A percentile compares a stretch with the other conserved stretches of the same genome.
phyloP scores from a whole-genome alignment of 192 early-diverging fungal species.

The Chytriomyces sp. region DNA sequence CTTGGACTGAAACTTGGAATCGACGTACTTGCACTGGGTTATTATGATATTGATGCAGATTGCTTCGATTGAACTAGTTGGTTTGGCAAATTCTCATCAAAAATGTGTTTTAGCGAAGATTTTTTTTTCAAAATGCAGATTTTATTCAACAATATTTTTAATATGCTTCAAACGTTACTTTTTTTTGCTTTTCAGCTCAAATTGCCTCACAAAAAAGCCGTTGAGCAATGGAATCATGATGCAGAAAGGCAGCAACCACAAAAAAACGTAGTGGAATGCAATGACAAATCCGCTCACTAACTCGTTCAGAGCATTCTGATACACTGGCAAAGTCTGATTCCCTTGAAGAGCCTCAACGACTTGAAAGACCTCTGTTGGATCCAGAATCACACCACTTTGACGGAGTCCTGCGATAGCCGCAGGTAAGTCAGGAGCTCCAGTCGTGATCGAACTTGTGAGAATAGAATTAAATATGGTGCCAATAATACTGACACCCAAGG shows the following conservation, averaged over 20 bases:
- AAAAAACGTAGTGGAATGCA: constrained; percentile 25
- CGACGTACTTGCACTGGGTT: not conserved
- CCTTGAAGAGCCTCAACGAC: constrained; percentile 16
- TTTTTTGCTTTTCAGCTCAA: constrained; percentile 23
- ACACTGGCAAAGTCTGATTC: not conserved
- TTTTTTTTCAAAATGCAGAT: no score
- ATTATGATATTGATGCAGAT: not conserved
- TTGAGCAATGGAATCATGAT: constrained; percentile 37
- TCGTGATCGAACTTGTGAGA: constrained; percentile 1
- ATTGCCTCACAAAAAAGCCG: constrained; percentile 46
- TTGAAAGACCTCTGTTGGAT: not conserved
- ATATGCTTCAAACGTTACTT: not conserved
- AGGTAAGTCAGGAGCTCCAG: not conserved
- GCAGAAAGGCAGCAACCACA: constrained; percentile 36
- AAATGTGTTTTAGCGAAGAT: no score
- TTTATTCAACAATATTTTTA: not conserved
- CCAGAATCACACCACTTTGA: not conserved
- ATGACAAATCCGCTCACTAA: constrained; percentile 27
- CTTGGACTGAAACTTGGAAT: not conserved
- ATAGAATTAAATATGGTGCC: constrained; percentile 38
- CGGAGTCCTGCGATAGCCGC: not conserved
- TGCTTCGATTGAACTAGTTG: not conserved
- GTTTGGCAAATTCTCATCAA: no score
- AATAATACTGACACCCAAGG: constrained; percentile 41
- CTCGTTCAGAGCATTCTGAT: not conserved